Percentiles rank a stretch among this genome's conserved stretches.
phyloP scores from a whole-genome alignment of 768 basidiomycete species.

The Boletus sensibilis region DNA sequence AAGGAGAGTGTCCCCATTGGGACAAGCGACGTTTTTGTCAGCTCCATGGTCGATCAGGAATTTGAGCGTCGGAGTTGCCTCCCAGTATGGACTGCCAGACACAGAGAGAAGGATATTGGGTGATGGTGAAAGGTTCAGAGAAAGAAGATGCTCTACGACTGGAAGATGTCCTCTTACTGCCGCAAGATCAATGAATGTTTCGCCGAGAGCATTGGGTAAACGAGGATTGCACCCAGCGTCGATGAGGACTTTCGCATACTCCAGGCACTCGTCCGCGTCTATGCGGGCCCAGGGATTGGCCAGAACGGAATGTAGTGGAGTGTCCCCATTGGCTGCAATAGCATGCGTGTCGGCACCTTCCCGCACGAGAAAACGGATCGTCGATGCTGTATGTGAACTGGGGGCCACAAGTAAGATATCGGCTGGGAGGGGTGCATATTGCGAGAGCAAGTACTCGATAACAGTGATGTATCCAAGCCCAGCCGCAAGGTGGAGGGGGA shows the following conservation, averaged over 20 bases:
- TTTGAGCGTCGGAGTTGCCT: neutral
- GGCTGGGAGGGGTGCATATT: neutral
- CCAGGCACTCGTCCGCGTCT: neutral
- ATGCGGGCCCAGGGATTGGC: too few relatives aligned
- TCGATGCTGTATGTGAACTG: neutral
- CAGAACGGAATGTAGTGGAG: neutral
- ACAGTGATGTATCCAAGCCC: neutral
- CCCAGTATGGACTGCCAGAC: too few relatives aligned
- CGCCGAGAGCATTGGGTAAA: neutral
- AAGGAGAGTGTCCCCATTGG: neutral
- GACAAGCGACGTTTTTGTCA: neutral
- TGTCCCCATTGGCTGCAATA: neutral
- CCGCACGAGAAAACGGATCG: neutral
- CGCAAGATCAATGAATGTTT: neutral
- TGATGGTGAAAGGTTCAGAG: neutral
- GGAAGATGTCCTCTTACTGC: neutral
- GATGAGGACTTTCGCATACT: neutral
- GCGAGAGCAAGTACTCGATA: neutral
- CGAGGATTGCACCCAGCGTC: neutral
- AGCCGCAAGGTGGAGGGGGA: neutral
- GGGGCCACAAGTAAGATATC: neutral
- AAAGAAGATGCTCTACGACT: neutral
- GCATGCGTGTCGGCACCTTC: neutral
- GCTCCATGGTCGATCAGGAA: constrained; percentile 5
- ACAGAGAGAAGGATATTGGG: neutral